Conservation (phyloP, 2,329 filamentous ascomycete species). For the Fonsecaea pedrosoi region DNA sequence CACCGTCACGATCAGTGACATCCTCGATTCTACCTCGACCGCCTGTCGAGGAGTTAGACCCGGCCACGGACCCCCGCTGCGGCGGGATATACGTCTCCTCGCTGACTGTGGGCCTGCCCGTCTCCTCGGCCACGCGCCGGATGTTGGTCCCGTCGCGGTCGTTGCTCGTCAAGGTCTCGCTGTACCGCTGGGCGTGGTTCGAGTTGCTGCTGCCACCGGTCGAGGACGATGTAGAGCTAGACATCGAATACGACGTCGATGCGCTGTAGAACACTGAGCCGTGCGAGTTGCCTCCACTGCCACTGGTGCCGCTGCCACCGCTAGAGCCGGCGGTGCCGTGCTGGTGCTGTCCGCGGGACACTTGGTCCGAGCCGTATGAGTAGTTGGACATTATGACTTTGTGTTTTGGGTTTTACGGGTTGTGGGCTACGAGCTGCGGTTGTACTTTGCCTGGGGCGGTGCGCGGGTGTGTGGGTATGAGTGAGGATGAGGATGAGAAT, state of each 20-base stretch:
- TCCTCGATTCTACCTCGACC: conserved; percentile 26
- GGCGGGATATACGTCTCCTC: conserved; percentile 28
- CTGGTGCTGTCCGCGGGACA: not conserved
- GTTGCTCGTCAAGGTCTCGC: conserved; percentile 28
- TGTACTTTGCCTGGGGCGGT: too few relatives aligned
- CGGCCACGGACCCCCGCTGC: not conserved
- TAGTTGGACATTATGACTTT: not conserved
- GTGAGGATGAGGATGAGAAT: too few relatives aligned
- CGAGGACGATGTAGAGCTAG: conserved; percentile 18
- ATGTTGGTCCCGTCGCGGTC: conserved; percentile 32
- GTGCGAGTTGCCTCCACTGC: not conserved
- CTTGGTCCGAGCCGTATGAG: not conserved
- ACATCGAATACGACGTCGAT: conserved; percentile 10
- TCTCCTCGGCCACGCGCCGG: conserved; percentile 25
- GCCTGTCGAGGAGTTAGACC: not conserved
- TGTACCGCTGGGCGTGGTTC: conserved; percentile 16
- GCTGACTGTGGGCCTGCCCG: conserved; percentile 22
- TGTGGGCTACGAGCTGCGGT: too few relatives aligned
- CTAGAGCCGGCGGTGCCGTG: not conserved
- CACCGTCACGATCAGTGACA: conserved; percentile 14
- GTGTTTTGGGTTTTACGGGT: too few relatives aligned
- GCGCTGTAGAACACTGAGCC: conserved; percentile 9
- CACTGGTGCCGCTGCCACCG: too few relatives aligned
- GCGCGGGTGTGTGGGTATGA: too few relatives aligned
- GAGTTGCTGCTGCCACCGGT: conserved; percentile 3